These are phyloP conservation scores for Cadophora luteo-olivacea DNA, from an alignment of 2,329 filamentous ascomycete species.

Conservation along the genomic window DNA sequence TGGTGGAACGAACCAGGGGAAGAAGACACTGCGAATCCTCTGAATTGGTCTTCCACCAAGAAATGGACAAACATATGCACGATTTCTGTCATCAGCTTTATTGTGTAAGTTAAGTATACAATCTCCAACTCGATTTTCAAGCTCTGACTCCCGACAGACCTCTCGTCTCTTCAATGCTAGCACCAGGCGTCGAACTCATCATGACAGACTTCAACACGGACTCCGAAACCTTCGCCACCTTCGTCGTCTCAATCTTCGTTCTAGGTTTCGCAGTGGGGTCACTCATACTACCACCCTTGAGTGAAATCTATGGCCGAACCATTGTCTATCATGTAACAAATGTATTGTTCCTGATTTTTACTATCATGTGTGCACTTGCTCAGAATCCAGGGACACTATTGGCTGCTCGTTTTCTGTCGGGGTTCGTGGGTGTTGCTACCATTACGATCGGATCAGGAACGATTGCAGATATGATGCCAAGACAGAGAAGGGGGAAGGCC, in stretches of 20 bases:
- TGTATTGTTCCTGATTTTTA: conserved; percentile 54
- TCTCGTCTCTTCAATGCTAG: conserved; percentile 56
- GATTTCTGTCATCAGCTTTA: conserved; percentile 20
- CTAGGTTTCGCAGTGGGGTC: conserved; percentile 68
- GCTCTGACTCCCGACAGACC: conserved; percentile 41
- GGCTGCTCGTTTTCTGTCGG: conserved; percentile 65
- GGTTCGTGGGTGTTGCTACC: conserved; percentile 59
- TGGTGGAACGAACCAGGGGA: conserved; percentile 26
- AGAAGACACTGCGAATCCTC: conserved; percentile 28
- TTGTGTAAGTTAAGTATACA: conserved; percentile 8
- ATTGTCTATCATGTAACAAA: conserved; percentile 57
- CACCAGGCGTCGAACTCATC: conserved; percentile 54
- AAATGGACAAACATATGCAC: conserved; percentile 27
- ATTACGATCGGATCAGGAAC: conserved; percentile 67
- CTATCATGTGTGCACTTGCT: conserved; percentile 52
- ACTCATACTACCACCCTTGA: conserved; percentile 63
- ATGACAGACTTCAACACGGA: conserved; percentile 53
- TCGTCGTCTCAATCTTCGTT: conserved; percentile 65
- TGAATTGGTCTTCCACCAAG: conserved; percentile 32
- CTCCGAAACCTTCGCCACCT: conserved; percentile 56
- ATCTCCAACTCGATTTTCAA: neutral
- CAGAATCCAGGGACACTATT: conserved; percentile 56
- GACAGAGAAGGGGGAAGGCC: conserved; percentile 62
- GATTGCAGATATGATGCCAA: conserved; percentile 68
- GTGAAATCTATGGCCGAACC: conserved; percentile 63